Percentiles rank a stretch among this genome's conserved stretches.
Conservation (phyloP, 139 green algal genomes). For the Asterochloris erici region DNA sequence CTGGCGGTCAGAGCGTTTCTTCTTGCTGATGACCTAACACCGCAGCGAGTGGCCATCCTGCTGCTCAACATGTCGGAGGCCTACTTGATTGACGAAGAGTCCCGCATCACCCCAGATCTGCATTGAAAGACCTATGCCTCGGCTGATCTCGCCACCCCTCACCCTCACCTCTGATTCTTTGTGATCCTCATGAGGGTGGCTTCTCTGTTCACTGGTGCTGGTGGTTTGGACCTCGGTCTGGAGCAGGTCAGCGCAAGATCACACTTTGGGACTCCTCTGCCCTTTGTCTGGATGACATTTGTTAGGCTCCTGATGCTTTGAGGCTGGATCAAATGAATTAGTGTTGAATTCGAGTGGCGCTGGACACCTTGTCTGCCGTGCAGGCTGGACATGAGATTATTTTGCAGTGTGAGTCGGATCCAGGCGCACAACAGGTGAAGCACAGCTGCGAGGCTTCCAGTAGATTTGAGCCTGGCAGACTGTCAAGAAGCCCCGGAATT, state of each 20-base stretch:
- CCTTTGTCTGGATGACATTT: constrained; percentile 1
- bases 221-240: constrained; percentile 74
- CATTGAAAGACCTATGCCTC: too few species aligned
- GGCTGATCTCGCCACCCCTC: too few species aligned
- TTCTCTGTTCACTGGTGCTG: constrained; percentile 67
- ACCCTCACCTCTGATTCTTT: too few species aligned
- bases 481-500: not conserved
- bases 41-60: too few species aligned
- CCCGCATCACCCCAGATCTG: too few species aligned
- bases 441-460: too few species aligned
- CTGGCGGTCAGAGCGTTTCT: too few species aligned
- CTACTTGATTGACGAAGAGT: too few species aligned
- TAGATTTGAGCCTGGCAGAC: not conserved
- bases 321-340: not conserved
- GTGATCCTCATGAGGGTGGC: constrained; percentile 38
- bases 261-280: not conserved
- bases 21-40: too few species aligned
- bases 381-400: constrained; percentile 83
- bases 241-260: constrained; percentile 43
- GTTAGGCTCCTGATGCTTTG: not conserved
- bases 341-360: too few species aligned
- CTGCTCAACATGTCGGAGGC: too few species aligned
- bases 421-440: constrained; percentile 68
- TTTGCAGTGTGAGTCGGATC: constrained; percentile 75
- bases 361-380: not conserved